Percentiles rank a stretch among this genome's conserved stretches.
phyloP scores from a whole-genome alignment of 2,329 filamentous ascomycete species.

The Hypoxylon sp. region DNA sequence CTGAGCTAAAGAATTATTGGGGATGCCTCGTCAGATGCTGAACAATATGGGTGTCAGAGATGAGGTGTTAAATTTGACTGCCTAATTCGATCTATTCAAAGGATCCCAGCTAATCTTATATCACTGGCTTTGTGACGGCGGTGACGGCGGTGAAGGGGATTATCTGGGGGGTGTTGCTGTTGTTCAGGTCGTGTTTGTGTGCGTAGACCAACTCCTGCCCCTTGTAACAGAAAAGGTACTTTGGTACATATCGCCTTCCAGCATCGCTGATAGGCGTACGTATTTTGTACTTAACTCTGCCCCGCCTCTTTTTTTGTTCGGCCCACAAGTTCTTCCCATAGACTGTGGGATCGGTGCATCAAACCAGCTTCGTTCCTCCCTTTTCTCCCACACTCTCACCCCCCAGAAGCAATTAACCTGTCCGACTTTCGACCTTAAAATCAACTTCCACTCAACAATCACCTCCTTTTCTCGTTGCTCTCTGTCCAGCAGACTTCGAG shows the following conservation, averaged over 20 bases:
- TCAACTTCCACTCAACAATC: slow-evolving; percentile 51
- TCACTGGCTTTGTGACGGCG: slow-evolving; percentile 33
- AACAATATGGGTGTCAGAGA: slow-evolving; percentile 20
- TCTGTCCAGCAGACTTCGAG: slow-evolving; percentile 56
- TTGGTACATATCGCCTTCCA: slow-evolving; percentile 21
- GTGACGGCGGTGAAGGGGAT: slow-evolving; percentile 36
- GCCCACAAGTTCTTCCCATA: slow-evolving; percentile 52
- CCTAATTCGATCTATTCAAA: slow-evolving; percentile 23
- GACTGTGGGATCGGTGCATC: slow-evolving; percentile 47
- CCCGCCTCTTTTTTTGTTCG: slow-evolving; percentile 52
- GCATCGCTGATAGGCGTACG: slow-evolving; percentile 28
- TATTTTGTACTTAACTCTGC: slow-evolving; percentile 40
- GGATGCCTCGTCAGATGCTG: slow-evolving; percentile 20
- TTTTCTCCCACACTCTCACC: slow-evolving; percentile 50
- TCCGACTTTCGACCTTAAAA: slow-evolving; percentile 48
- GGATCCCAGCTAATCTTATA: slow-evolving; percentile 21
- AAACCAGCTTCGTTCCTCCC: slow-evolving; percentile 51
- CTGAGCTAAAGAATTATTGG: slow-evolving; percentile 17
- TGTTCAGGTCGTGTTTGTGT: slow-evolving; percentile 33
- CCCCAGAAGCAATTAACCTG: slow-evolving; percentile 47
- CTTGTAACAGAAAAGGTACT: slow-evolving; percentile 30
- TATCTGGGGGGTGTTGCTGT: slow-evolving; percentile 22
- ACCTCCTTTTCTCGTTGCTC: slow-evolving; percentile 57
- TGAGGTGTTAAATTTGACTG: slow-evolving; percentile 29
- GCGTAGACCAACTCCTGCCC: slow-evolving; percentile 36